Evolutionary conservation across 495 filamentous ascomycete genomes (phyloP).

Genomic region (Penicillium silybi): DNA sequence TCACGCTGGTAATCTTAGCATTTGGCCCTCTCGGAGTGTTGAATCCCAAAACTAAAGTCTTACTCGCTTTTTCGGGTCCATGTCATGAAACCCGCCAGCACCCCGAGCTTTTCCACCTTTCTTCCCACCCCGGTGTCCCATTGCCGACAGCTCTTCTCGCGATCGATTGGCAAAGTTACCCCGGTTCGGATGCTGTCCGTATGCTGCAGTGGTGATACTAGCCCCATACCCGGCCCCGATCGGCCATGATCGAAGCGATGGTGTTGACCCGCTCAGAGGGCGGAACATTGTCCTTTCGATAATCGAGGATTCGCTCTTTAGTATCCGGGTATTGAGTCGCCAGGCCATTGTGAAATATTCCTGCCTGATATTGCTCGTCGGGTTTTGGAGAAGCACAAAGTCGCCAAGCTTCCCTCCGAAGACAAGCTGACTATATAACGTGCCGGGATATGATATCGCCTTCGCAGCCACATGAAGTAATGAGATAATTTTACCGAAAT

Average conservation of each 20-base stretch:
- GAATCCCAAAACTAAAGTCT: background rate
- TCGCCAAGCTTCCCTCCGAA: background rate
- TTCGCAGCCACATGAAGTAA: background rate
- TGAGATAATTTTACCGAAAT: background rate
- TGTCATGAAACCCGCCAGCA: constrained; percentile 26
- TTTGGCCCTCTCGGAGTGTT: background rate
- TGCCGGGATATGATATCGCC: background rate
- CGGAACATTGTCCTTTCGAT: constrained; percentile 1
- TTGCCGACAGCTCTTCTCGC: constrained; percentile 52
- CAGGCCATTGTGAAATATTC: background rate
- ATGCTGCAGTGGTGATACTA: constrained; percentile 19
- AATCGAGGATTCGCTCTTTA: background rate
- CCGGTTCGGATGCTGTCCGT: constrained; percentile 45
- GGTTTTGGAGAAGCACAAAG: background rate
- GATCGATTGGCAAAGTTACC: constrained; percentile 62
- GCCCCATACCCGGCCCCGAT: constrained; percentile 1
- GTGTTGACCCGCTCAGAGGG: constrained; percentile 3
- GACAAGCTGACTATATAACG: background rate
- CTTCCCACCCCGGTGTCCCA: constrained; percentile 50
- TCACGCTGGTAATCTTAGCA: constrained; percentile 24
- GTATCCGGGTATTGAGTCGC: background rate
- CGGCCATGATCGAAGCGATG: background rate
- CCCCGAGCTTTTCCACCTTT: constrained; percentile 26
- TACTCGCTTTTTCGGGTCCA: constrained; percentile 50
- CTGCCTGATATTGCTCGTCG: background rate